Conservation (phyloP, 768 basidiomycete species). For the Suillus americanus region DNA sequence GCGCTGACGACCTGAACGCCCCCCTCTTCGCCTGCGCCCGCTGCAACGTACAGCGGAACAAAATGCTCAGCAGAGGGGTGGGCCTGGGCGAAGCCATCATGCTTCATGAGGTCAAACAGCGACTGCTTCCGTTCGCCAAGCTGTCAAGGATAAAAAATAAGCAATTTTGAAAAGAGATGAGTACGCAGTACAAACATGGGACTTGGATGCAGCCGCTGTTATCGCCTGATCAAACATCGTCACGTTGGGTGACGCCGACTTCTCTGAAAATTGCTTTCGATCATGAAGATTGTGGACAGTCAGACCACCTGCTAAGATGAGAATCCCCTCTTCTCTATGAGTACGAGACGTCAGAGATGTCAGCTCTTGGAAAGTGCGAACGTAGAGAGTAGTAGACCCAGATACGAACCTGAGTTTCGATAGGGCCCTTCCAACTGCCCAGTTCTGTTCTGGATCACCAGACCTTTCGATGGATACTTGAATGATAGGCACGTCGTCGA, state of each 20-base stretch:
- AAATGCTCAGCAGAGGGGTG: constrained; percentile 85
- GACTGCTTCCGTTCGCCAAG: constrained; percentile 52
- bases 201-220: constrained; percentile 47
- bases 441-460: constrained; percentile 60
- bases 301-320: constrained; percentile 72
- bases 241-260: constrained; percentile 45
- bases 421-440: constrained; percentile 64
- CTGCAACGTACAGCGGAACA: constrained; percentile 75
- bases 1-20: constrained; percentile 48
- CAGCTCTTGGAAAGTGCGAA: neutral
- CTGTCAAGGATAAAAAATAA: constrained; percentile 29
- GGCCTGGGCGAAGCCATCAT: constrained; percentile 60
- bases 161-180: neutral
- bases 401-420: constrained; percentile 50
- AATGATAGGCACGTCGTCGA: constrained; percentile 64
- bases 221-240: constrained; percentile 62
- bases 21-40: constrained; percentile 66
- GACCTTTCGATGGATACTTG: constrained; percentile 67
- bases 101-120: constrained; percentile 52
- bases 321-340: constrained; percentile 58
- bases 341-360: neutral
- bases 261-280: constrained; percentile 46
- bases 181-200: constrained; percentile 42
- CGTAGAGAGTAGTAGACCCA: neutral
- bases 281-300: constrained; percentile 68